phyloP scores from a whole-genome alignment of 192 early-diverging fungal genomes.

The Gaertneriomyces sp. region DNA sequence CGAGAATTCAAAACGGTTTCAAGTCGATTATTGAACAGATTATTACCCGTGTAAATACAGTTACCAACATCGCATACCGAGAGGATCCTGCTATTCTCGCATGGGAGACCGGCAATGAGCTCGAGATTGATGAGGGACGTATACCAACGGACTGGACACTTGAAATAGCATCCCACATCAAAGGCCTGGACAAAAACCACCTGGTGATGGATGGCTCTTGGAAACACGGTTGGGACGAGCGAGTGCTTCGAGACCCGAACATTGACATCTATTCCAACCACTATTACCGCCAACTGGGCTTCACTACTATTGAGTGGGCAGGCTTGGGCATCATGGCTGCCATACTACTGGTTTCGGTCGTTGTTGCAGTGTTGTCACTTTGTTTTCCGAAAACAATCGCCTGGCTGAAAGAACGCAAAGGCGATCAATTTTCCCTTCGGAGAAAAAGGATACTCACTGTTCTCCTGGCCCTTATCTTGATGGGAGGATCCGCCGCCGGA shows the following conservation, averaged over 20 bases:
- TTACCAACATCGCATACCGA: slow-evolving; percentile 30
- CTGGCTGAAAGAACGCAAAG: background rate
- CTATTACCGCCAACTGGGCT: slow-evolving; percentile 15
- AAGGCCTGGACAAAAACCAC: slow-evolving; percentile 26
- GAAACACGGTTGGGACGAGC: slow-evolving; percentile 30
- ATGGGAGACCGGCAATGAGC: slow-evolving; percentile 48
- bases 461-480: background rate
- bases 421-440: background rate
- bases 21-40: slow-evolving; percentile 26
- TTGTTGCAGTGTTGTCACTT: background rate
- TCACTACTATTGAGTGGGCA: slow-evolving; percentile 11
- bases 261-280: slow-evolving; percentile 31
- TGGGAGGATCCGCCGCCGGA: slow-evolving; percentile 7
- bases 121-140: slow-evolving; percentile 13
- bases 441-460: slow-evolving; percentile 15
- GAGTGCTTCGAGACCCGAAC: slow-evolving; percentile 20
- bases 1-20: slow-evolving; percentile 21
- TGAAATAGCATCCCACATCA: slow-evolving; percentile 21
- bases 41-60: slow-evolving; percentile 33
- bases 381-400: slow-evolving; percentile 7
- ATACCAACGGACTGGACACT: slow-evolving; percentile 39
- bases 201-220: slow-evolving; percentile 42
- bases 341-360: slow-evolving; percentile 1
- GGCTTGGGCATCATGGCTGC: slow-evolving; percentile 17
- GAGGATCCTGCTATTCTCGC: slow-evolving; percentile 40